Evolutionary conservation across 768 basidiomycete genomes (phyloP).

Genomic region (Rhodotorula taiwanensis): DNA sequence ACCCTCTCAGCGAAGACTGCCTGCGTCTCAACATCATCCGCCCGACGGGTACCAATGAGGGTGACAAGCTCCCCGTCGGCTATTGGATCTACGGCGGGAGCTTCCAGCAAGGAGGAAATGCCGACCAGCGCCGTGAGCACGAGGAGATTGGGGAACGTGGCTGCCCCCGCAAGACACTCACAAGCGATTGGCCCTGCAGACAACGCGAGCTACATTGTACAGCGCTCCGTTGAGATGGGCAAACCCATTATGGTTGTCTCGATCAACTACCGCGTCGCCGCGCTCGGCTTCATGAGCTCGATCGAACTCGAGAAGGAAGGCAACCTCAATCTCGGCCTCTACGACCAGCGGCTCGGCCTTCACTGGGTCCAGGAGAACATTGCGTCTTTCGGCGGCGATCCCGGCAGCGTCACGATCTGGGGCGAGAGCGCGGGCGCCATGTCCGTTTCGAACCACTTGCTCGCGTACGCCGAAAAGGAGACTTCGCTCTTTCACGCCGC

Average conservation of each 20-base stretch:
- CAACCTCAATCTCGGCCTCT: slow-evolving; percentile 20
- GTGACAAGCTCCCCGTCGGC: slow-evolving; percentile 24
- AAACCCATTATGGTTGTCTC: slow-evolving; percentile 34
- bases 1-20: slow-evolving; percentile 24
- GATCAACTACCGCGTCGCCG: slow-evolving; percentile 34
- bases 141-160: not conserved
- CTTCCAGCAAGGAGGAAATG: slow-evolving; percentile 15
- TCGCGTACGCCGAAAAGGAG: slow-evolving; percentile 22
- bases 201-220: slow-evolving; percentile 29
- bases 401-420: slow-evolving; percentile 49
- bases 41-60: slow-evolving; percentile 13
- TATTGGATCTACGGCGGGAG: slow-evolving; percentile 43
- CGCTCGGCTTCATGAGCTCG: slow-evolving; percentile 30
- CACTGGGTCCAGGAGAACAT: slow-evolving; percentile 62
- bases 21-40: slow-evolving; percentile 34
- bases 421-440: slow-evolving; percentile 32
- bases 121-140: slow-evolving; percentile 24
- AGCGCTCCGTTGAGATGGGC: slow-evolving; percentile 34
- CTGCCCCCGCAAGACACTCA: too few species aligned
- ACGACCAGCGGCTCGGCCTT: slow-evolving; percentile 50
- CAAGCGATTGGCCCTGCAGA: slow-evolving; percentile 1
- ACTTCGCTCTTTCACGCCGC: slow-evolving; percentile 31
- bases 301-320: slow-evolving; percentile 11
- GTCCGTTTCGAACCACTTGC: slow-evolving; percentile 8
- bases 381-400: slow-evolving; percentile 60